phyloP scores from a whole-genome alignment of 108 stramenopile species.

The Skeletonema grethae region DNA sequence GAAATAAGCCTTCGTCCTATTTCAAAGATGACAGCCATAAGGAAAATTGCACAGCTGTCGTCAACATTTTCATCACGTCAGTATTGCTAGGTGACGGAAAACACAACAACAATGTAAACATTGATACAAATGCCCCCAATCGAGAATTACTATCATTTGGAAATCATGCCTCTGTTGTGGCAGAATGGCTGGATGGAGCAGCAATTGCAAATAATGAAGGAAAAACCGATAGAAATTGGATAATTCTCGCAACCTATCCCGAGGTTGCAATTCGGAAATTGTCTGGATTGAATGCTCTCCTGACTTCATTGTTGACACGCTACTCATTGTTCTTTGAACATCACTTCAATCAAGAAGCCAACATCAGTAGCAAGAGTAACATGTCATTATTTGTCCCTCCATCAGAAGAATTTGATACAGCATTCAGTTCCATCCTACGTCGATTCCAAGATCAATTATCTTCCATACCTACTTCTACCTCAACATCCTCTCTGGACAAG shows the following conservation, averaged over 20 bases:
- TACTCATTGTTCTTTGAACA: slow-evolving; percentile 38
- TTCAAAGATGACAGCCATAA: slow-evolving; percentile 3
- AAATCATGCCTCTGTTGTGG: slow-evolving; percentile 15
- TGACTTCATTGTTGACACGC: slow-evolving; percentile 21
- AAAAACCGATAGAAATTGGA: slow-evolving; percentile 23
- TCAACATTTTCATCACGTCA: slow-evolving; percentile 36
- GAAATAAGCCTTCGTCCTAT: slow-evolving; percentile 3
- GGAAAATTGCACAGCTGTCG: slow-evolving; percentile 23
- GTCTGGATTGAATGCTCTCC: slow-evolving; percentile 27
- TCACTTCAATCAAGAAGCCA: slow-evolving; percentile 18
- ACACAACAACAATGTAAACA: background rate
- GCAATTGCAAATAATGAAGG: background rate
- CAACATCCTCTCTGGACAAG: slow-evolving; percentile 15
- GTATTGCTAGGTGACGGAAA: slow-evolving; percentile 32
- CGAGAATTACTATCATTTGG: slow-evolving; percentile 30
- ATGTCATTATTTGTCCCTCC: slow-evolving; percentile 30
- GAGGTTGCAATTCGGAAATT: slow-evolving; percentile 42
- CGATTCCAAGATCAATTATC: slow-evolving; percentile 42
- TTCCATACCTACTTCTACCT: slow-evolving; percentile 11
- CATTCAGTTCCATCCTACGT: slow-evolving; percentile 38
- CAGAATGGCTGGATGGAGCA: slow-evolving; percentile 38
- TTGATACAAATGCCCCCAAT: slow-evolving; percentile 5
- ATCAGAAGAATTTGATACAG: slow-evolving; percentile 33
- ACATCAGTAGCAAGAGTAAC: background rate
- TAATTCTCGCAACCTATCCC: slow-evolving; percentile 36